phyloP scores from a whole-genome alignment of 2,329 filamentous ascomycete genomes.

The Lachnellula subtilissima region DNA sequence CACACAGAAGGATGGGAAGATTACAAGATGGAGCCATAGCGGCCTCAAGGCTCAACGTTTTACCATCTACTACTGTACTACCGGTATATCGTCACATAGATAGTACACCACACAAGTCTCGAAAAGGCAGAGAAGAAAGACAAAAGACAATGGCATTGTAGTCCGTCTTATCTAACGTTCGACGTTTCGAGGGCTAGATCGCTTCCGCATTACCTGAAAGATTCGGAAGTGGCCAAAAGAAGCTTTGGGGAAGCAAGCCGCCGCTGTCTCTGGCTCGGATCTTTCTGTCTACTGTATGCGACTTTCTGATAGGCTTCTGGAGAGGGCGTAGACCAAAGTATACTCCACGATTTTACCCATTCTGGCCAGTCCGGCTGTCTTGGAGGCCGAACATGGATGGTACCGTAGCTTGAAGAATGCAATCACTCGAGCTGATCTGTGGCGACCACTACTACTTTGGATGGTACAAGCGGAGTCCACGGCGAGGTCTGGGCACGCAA shows the following conservation, averaged over 20 bases:
- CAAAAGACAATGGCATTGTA: background rate
- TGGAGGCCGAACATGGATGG: background rate
- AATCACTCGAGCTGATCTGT: background rate
- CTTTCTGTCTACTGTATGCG: too few relatives aligned
- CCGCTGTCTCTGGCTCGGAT: background rate
- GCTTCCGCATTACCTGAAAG: background rate
- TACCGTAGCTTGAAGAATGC: too few relatives aligned
- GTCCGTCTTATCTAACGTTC: constrained; percentile 7
- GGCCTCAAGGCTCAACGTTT: background rate
- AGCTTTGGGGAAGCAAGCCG: background rate
- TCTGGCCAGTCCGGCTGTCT: background rate
- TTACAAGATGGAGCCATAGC: background rate
- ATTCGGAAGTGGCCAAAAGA: background rate
- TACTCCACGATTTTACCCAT: background rate
- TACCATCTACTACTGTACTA: background rate
- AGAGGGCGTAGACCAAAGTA: background rate
- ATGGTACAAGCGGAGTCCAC: background rate
- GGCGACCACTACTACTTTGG: background rate
- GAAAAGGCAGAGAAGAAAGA: background rate
- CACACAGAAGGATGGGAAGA: background rate
- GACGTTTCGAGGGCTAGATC: constrained; percentile 4
- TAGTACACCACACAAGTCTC: background rate
- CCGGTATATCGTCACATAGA: background rate
- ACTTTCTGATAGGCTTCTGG: background rate
- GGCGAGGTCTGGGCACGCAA: background rate